Conservation (phyloP, 345 rosid species). For the Rhodamnia argentea region DNA sequence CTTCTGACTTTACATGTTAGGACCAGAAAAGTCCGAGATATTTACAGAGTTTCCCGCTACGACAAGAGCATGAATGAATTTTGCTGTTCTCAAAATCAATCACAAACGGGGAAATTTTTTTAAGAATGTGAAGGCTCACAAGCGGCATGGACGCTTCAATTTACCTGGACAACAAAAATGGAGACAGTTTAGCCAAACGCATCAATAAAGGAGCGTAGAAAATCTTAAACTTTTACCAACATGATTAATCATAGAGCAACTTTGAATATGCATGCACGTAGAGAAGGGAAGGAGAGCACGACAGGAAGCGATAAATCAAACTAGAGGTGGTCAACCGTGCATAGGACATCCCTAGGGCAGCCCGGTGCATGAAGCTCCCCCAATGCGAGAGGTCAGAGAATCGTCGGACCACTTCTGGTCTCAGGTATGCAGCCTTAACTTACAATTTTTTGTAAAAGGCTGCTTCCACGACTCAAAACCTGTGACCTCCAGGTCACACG, state of each 20-base stretch:
- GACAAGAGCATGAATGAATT: not conserved
- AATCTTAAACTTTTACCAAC: not conserved
- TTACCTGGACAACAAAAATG: not conserved
- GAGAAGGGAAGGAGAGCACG: not conserved
- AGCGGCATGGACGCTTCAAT: not conserved
- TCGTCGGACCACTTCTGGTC: not conserved
- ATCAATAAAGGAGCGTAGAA: not conserved
- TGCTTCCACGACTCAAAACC: not conserved
- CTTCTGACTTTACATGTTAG: not conserved
- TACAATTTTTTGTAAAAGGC: not conserved
- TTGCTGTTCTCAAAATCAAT: not conserved
- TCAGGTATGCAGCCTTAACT: not conserved
- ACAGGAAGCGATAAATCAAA: not conserved
- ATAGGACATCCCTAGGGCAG: not conserved
- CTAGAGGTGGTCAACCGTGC: not conserved
- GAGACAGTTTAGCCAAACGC: not conserved
- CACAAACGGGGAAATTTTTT: not conserved
- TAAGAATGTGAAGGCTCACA: not conserved
- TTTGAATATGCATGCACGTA: not conserved
- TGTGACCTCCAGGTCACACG: not conserved
- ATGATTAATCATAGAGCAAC: not conserved
- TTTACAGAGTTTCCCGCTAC: not conserved
- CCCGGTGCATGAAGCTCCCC: not conserved
- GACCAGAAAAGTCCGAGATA: not conserved
- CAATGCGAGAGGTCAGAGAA: not conserved